A percentile compares a stretch with the other conserved stretches of the same genome.
These are phyloP conservation scores for Tricholomella constricta DNA, from an alignment of 768 basidiomycete species.

Conservation along the genomic window DNA sequence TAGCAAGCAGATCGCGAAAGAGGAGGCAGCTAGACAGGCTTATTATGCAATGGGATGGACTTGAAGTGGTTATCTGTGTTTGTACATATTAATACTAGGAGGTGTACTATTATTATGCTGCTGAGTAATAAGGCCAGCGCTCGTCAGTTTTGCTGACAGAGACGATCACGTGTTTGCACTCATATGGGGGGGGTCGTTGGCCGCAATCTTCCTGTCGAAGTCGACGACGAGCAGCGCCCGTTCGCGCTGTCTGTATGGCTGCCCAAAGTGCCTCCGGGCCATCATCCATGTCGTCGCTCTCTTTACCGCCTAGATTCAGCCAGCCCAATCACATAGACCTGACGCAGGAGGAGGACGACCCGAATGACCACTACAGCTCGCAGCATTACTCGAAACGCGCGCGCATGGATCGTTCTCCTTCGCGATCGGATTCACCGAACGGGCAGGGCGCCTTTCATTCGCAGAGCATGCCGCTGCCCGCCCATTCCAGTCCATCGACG, in stretches of 20 bases:
- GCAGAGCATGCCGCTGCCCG: constrained; percentile 9
- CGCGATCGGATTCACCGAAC: constrained; percentile 10
- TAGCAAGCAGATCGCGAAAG: constrained; percentile 77
- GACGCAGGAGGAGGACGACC: constrained; percentile 68
- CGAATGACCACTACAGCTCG: constrained; percentile 36
- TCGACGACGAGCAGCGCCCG: constrained; percentile 1
- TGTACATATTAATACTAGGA: background rate
- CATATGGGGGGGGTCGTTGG: constrained; percentile 5
- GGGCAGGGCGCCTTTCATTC: constrained; percentile 10
- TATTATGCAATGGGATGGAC: constrained; percentile 80
- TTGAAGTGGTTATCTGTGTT: constrained; percentile 12
- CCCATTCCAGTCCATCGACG: too few relatives aligned
- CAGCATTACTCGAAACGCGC: constrained; percentile 43
- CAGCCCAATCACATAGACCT: constrained; percentile 54
- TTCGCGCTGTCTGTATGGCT: constrained; percentile 7
- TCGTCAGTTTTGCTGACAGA: constrained; percentile 17
- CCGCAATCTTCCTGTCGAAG: constrained; percentile 4
- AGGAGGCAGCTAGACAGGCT: constrained; percentile 72
- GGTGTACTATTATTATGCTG: background rate
- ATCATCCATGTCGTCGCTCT: constrained; percentile 6
- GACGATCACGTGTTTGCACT: constrained; percentile 16
- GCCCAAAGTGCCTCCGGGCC: constrained; percentile 5
- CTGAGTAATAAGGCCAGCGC: background rate
- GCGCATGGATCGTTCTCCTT: constrained; percentile 34
- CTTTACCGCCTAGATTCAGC: constrained; percentile 5